Evolutionary conservation across 768 basidiomycete species (phyloP), one percentile per base, ranked within the genome.

Genomic region (Russula griseocarnosa): DNA sequence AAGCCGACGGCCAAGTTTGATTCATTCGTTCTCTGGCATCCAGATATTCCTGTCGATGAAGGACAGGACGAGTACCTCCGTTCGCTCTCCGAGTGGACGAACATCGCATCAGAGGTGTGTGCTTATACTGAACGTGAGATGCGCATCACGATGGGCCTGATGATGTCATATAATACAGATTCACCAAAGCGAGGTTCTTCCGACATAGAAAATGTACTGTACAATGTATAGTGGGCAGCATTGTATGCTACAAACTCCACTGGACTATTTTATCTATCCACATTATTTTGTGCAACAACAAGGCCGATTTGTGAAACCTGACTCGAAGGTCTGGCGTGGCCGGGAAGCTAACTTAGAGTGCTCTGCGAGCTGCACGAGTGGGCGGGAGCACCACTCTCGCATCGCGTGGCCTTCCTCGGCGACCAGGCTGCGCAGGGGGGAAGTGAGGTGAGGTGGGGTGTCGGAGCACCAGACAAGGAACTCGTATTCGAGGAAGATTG

Each of bases 11-110:
- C 82, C 0, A 79, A 77, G 53, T 93, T 93, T 70, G 77, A 80
- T 3, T 83, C 83, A 1, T 83, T 93, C 67, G 81, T 82, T n/a
- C 71, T 93, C 28, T 93, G 91, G 91, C 79, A 85, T 62, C 81
- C 86, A 4, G 92, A 93, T 73, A 80, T 82, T 26, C 82, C 84
- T 0, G 83, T 88, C 1, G 86, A 92, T 65, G 85, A 84, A 57
- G 82, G 80, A 3, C 78, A 75, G 46, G 91, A 93, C 70, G 89
- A 90, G 69, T 93, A 92, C 72, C 73, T 81, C 53, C 79, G 88
- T 18, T 76, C 86, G 3, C 70, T 93, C 65, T 78, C 74, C 0
- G 91, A 93, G 71, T 93, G 92, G 90, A 83, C 83, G 44, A 76
- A 67, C 24, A 74, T 92, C 30, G 81, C 87, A 16, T 74, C 79